Percentiles rank a stretch among this genome's conserved stretches.
These are phyloP conservation scores for Hygrophila difformis DNA, from an alignment of 257 asterid species.

Conservation along the genomic window DNA sequence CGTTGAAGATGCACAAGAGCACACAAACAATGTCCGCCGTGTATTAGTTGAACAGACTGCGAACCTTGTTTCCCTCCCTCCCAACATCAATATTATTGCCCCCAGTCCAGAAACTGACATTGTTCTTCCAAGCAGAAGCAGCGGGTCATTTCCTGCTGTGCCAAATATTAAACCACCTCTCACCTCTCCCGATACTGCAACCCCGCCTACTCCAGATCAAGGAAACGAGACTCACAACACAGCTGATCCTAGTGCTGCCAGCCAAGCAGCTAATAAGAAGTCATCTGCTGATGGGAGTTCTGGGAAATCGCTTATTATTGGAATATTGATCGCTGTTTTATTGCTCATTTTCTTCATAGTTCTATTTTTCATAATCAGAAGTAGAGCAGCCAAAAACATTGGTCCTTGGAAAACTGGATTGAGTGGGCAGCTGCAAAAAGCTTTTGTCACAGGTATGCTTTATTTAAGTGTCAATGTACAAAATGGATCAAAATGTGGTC, in stretches of 20 bases:
- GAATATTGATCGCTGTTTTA: slow-evolving; percentile 32
- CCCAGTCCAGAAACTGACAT: slow-evolving; percentile 9
- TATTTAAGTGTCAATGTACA: not conserved
- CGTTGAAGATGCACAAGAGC: not conserved
- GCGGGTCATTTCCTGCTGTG: slow-evolving; percentile 86
- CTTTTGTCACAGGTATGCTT: slow-evolving; percentile 72
- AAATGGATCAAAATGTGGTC: too few species aligned
- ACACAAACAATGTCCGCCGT: not conserved
- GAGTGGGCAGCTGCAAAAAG: slow-evolving; percentile 93
- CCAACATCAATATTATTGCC: not conserved
- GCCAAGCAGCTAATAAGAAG: slow-evolving; percentile 15
- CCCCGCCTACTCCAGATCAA: slow-evolving; percentile 19
- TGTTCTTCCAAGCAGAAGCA: slow-evolving; percentile 61
- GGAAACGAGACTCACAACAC: slow-evolving; percentile 15
- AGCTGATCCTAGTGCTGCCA: slow-evolving; percentile 7
- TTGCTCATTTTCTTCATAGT: slow-evolving; percentile 28
- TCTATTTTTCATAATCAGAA: slow-evolving; percentile 39
- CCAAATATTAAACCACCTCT: slow-evolving; percentile 27
- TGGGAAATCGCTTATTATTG: slow-evolving; percentile 36
- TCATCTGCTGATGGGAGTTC: slow-evolving; percentile 16
- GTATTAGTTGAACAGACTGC: not conserved
- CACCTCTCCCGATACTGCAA: slow-evolving; percentile 24
- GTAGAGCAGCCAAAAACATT: slow-evolving; percentile 55
- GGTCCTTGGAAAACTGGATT: slow-evolving; percentile 91
- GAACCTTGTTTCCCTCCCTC: slow-evolving; percentile 5